Conservation (phyloP, 148 eudicot species). For the Rhododendron molle region DNA sequence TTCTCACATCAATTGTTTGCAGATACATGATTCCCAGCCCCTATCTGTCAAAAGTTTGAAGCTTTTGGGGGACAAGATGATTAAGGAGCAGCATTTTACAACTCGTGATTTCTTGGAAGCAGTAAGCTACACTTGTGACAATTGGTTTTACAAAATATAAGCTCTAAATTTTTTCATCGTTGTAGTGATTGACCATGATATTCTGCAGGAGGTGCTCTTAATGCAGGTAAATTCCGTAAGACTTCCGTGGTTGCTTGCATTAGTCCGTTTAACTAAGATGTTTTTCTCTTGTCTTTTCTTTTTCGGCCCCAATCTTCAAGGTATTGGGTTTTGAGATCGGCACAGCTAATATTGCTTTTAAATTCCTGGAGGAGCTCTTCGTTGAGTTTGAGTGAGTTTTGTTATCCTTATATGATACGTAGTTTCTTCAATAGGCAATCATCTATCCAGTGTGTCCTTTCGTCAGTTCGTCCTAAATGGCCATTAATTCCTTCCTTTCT, state of each 20-base stretch:
- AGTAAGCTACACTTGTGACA: slow-evolving; percentile 21
- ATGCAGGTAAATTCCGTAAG: slow-evolving; percentile 34
- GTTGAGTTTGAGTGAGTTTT: slow-evolving; percentile 42
- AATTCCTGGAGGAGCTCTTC: slow-evolving; percentile 52
- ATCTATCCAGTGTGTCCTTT: background rate
- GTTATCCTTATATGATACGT: background rate
- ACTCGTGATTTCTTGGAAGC: slow-evolving; percentile 61
- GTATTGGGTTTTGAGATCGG: slow-evolving; percentile 64
- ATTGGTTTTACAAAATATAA: background rate
- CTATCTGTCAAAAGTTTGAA: slow-evolving; percentile 53
- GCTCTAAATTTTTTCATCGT: background rate
- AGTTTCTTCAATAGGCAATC: background rate
- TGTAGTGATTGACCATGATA: slow-evolving; percentile 13
- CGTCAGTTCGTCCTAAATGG: background rate
- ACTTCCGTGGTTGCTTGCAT: background rate
- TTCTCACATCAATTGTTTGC: slow-evolving; percentile 15
- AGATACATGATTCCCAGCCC: slow-evolving; percentile 58
- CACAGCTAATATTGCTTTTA: slow-evolving; percentile 37
- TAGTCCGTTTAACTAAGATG: background rate
- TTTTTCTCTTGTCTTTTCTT: background rate
- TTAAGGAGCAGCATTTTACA: slow-evolving; percentile 70
- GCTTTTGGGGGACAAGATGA: slow-evolving; percentile 43
- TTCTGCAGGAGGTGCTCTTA: slow-evolving; percentile 52
- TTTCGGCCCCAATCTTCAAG: slow-evolving; percentile 19
- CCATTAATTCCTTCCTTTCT: background rate